Percentiles rank a stretch among this genome's conserved stretches.
phyloP scores from a whole-genome alignment of 1,139 yeast genomes.

The Geotrichum restrictum region DNA sequence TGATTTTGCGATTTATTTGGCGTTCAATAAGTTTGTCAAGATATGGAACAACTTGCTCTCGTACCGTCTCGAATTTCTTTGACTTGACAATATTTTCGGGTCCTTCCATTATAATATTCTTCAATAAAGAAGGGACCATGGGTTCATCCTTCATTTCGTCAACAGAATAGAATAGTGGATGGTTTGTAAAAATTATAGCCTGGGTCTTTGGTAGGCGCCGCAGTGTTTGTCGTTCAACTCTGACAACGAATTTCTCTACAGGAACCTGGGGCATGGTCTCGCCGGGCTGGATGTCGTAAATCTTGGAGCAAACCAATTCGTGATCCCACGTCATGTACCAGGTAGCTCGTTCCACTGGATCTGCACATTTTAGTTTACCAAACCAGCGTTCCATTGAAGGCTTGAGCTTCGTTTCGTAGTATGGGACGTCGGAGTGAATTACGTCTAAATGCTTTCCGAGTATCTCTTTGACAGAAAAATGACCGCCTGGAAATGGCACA shows the following conservation, averaged over 20 bases:
- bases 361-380: conserved; percentile 53
- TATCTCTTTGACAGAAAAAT: conserved; percentile 57
- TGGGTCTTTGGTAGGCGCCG: conserved; percentile 61
- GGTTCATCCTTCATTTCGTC: conserved; percentile 81
- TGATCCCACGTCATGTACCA: conserved; percentile 76
- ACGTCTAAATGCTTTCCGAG: conserved; percentile 59
- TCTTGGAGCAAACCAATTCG: conserved; percentile 49
- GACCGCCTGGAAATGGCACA: conserved; percentile 76
- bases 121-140: conserved; percentile 59
- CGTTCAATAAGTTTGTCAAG: conserved; percentile 54
- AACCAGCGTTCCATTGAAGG: conserved; percentile 76
- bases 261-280: conserved; percentile 34
- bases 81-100: conserved; percentile 63
- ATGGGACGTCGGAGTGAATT: conserved; percentile 70
- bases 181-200: conserved; percentile 60
- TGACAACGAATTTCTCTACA: conserved; percentile 49
- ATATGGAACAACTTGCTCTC: conserved; percentile 58
- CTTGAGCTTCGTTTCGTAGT: conserved; percentile 60
- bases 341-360: conserved; percentile 69
- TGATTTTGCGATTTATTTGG: conserved; percentile 55
- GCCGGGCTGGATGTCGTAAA: conserved; percentile 47
- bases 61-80: conserved; percentile 54
- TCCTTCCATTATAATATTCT: conserved; percentile 60
- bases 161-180: conserved; percentile 63
- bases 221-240: conserved; percentile 64